Evolutionary conservation across 208 protist species (phyloP).

Genomic region (Strigomonas oncopelti): DNA sequence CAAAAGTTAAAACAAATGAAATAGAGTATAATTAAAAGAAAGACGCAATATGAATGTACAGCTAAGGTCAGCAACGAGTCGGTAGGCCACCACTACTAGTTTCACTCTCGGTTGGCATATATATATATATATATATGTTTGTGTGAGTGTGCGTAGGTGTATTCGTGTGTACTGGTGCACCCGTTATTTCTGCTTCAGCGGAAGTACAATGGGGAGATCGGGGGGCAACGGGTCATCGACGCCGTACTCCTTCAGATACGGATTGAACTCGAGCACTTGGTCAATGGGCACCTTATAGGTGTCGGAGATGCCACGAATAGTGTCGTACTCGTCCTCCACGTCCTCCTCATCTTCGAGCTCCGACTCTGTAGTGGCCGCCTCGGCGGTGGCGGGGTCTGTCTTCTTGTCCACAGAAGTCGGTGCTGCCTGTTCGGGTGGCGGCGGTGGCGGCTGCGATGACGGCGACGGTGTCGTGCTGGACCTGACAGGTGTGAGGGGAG

Average conservation of each 20-base stretch:
- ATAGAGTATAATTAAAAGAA: too few relatives aligned
- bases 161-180: background rate
- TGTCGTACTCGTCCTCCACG: slow-evolving; percentile 56
- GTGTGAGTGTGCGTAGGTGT: background rate
- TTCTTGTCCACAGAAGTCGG: background rate
- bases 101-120: too few relatives aligned
- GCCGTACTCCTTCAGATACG: slow-evolving; percentile 49
- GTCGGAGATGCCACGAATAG: slow-evolving; percentile 51
- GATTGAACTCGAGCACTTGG: slow-evolving; percentile 61
- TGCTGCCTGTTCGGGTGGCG: background rate
- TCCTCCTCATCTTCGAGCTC: slow-evolving; percentile 15
- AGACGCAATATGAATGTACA: too few relatives aligned
- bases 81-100: too few relatives aligned
- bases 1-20: slow-evolving; percentile 11
- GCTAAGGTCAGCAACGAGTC: too few relatives aligned
- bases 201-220: slow-evolving; percentile 67
- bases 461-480: background rate
- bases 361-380: background rate
- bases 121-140: slow-evolving; percentile 1
- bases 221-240: slow-evolving; percentile 60
- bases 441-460: background rate
- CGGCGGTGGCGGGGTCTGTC: background rate
- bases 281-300: slow-evolving; percentile 46
- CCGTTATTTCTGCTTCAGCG: slow-evolving; percentile 29
- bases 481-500: background rate